phyloP scores from a whole-genome alignment of 495 filamentous ascomycete genomes.

The Penicillium arizonense region DNA sequence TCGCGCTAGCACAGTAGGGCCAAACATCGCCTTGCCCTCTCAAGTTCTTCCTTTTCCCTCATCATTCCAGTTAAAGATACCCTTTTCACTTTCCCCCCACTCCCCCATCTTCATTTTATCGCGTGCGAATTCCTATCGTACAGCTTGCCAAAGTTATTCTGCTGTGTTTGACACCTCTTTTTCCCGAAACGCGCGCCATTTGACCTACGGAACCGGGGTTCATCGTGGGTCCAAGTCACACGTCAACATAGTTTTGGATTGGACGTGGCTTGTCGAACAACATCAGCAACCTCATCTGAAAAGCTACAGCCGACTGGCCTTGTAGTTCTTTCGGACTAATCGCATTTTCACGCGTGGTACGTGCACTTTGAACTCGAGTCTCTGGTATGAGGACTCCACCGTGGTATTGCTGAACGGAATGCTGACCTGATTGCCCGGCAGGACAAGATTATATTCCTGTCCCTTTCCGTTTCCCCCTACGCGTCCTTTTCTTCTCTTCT shows the following conservation, averaged over 20 bases:
- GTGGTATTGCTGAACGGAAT: constrained; percentile 40
- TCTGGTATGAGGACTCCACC: constrained; percentile 41
- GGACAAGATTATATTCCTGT: constrained; percentile 31
- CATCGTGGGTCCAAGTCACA: constrained; percentile 17
- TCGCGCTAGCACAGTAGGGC: constrained; percentile 50
- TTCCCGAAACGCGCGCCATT: constrained; percentile 25
- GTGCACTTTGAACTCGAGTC: constrained; percentile 30
- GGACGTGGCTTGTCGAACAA: constrained; percentile 8
- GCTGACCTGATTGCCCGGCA: constrained; percentile 33
- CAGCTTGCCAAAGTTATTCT: constrained; percentile 14
- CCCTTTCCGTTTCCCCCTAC: constrained; percentile 26
- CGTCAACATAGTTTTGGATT: constrained; percentile 5
- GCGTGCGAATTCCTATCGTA: constrained; percentile 5
- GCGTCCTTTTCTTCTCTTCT: constrained; percentile 26
- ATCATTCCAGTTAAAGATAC: constrained; percentile 42
- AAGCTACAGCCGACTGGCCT: constrained; percentile 24
- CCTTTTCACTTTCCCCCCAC: constrained; percentile 19
- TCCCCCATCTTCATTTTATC: constrained; percentile 10
- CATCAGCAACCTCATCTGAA: constrained; percentile 26
- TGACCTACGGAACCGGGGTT: constrained; percentile 20
- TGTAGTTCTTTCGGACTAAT: constrained; percentile 24
- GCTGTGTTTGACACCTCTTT: constrained; percentile 14
- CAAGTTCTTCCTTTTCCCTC: constrained; percentile 40
- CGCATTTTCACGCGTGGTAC: constrained; percentile 47
- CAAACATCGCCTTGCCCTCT: constrained; percentile 49